Base-by-base conservation (phyloP, 768 basidiomycete genomes). In the Pleurotus sapidus region DNA sequence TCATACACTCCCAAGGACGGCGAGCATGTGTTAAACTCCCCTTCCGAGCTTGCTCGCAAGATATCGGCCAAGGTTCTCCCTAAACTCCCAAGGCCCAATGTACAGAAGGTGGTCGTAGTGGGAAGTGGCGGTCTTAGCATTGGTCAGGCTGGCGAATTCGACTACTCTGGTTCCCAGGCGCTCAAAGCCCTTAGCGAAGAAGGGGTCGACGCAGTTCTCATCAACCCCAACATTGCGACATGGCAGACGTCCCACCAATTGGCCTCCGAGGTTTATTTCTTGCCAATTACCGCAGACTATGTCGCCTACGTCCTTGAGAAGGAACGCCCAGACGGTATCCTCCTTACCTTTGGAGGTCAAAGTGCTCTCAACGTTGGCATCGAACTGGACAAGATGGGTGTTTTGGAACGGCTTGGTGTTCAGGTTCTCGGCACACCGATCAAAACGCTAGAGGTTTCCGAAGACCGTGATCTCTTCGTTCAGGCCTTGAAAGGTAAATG, bases 211-310 rank as follows among this genome's bases (percentile, higher is more conserved):
- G 92, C 94, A 30, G 87, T 99, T 61, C 87, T 99, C 61, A 93
- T 99, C 72, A 99, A 98, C 72, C 97, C 97, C 47, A 98, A 99
- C 69, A 98, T 98, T 62, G 96, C 97, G 43, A 98, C 97, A 27
- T 98, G 96, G 89, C 97, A 99, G 74, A 98, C 97, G 1, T 98
- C 95, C 6, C 97, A 99, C 69, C 88, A 98, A 70, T 81, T 99
- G 61, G 97, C 97, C 25, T 89, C 89, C 1, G 93, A 98, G 70
- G 94, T 98, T 63, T 99, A 98, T 76, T 99, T 98, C 76, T 74
- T 99, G 37, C 97, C 97, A 47, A 85, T 99, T 66, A 98, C 97
- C 0, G 75, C 92, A 51, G 97, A 98, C 72, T 98, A 98, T 72
- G 97, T 99, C 61, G 96, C 97, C 60, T 98, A 98, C 68, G 94